These are phyloP conservation scores for Leptomonas seymouri DNA, from an alignment of 208 protist genomes.

Conservation along the genomic window DNA sequence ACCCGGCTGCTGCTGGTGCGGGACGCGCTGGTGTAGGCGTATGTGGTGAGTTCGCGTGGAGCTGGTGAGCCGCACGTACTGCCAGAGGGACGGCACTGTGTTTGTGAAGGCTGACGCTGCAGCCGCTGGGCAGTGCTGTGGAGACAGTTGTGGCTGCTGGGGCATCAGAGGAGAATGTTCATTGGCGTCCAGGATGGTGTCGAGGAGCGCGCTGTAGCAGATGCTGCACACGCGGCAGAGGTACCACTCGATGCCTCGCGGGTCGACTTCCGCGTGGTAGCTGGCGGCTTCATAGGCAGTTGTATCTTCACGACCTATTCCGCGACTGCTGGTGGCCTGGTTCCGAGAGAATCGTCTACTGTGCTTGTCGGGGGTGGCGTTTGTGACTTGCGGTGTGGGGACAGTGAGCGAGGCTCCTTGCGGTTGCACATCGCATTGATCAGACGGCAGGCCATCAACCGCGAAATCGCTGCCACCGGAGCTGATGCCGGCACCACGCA, in stretches of 20 bases:
- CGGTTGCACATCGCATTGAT: background rate
- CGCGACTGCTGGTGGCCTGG: background rate
- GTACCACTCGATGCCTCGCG: conserved; percentile 23
- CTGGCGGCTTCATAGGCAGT: conserved; percentile 12
- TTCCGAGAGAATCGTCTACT: background rate
- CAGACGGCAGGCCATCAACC: background rate
- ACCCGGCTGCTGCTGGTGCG: background rate
- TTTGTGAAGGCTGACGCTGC: background rate
- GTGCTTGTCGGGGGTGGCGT: background rate
- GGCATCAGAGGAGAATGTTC: conserved; percentile 5
- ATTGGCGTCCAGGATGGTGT: conserved; percentile 26
- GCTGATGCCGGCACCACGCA: background rate
- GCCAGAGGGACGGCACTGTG: conserved; percentile 7
- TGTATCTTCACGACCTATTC: background rate
- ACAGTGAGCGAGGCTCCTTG: background rate
- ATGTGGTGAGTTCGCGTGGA: background rate
- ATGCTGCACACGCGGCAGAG: conserved; percentile 28
- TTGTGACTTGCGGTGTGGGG: background rate
- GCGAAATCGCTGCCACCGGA: background rate
- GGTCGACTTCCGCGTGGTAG: conserved; percentile 22
- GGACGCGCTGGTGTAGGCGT: background rate
- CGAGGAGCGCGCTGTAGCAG: conserved; percentile 23
- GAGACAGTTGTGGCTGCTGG: background rate
- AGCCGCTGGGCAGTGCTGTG: background rate
- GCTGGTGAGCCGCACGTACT: conserved; percentile 24